Base-by-base conservation (phyloP, 73 alveolate species). In the Durusdinium trenchii region DNA sequence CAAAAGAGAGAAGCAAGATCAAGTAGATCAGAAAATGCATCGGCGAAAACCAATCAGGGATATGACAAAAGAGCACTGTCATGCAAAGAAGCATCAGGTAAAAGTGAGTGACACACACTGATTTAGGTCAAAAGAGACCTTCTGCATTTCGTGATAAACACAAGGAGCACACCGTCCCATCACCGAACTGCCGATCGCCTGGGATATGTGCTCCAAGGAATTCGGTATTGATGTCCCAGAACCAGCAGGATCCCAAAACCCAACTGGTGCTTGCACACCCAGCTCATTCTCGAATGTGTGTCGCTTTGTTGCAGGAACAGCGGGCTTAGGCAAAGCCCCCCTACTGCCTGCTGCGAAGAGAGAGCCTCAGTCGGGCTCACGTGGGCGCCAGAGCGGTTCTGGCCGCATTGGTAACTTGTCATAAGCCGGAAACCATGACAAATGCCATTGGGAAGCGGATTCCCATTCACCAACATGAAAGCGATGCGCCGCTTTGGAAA, bases 321-420 rank as follows among this genome's bases (percentile, higher is more conserved):
- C 78, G 78, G 78, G 78, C 78, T 62, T 62, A 62, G 78, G 78
- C 78, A 62, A 23, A 62, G 78, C 78, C 78, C 78, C 78, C 78
- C 78, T 62, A 62, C 78, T 62, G 78, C 78, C 78, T 62, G 78
- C 78, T 62, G 20, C 78, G 38, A 62, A 62, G 78, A 62, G 38
- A 40, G 78, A 62, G 38, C 78, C 78, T 62, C 78, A 62, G 78
- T 62, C 78, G 38, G 78, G 78, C 38, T 62, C 78, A 7, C 78
- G 20, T 14, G 78, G 78, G 5, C 78, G 78, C 78, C 78, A 62
- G 42, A 62, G 78, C 16, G 78, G 78, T 23, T 14, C 42, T 62
- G 78, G 78, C 38, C 78, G 78, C 20, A 62, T 7, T 14, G 78
- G 42, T 14, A 14, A 7, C 20, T 23, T 23, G 42, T 62, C 78